Evolutionary conservation across 305 asterid genomes (phyloP), one percentile per base, ranked within the genome.

Genomic region (Petunia hybrid): DNA sequence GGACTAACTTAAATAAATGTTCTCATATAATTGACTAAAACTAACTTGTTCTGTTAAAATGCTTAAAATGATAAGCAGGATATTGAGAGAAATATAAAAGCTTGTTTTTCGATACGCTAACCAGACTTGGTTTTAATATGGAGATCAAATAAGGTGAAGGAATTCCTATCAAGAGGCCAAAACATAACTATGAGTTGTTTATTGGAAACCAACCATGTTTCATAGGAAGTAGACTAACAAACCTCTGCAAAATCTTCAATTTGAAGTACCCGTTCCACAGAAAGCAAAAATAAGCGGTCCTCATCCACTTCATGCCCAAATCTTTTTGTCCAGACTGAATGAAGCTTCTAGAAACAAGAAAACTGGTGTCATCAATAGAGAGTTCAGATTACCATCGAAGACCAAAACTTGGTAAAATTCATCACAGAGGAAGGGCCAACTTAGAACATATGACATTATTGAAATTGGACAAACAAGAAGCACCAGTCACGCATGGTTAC

Each of bases 161-260:
- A 48, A 73, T 73, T 39, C 43, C 16, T 14, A 38, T 13, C 16
- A 9, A 45, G 53, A 78, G 57, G 68, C 10, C 39, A 38, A 31
- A 43, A 12, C 42, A 16, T 9, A 63, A 40, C 41, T 38, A 64
- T 57, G 51, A 78, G 53, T 63, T 35, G 31, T 31, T 10, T 67
- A 60, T 64, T 60, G 39, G 38, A 53, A 16, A 74, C 51, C 42
- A 76, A 55, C 1, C 16, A 42, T 1, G 2, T 35, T 16, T 74
- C 80, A 85, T 59, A 36, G 62, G 8, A 14, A 53, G 53, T 38
- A 74, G 73, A 63, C 82, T 84, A 84, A 77, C 92, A 84, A 79
- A 94, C 99, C 97, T 95, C 98, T 76, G 92, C 89, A 90, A 91
- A 92, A 87, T 94, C 95, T 83, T 92, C 97, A 82, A 94, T 87